Conservation (phyloP, 2,329 filamentous ascomycete genomes). For the Fusarium sp. region DNA sequence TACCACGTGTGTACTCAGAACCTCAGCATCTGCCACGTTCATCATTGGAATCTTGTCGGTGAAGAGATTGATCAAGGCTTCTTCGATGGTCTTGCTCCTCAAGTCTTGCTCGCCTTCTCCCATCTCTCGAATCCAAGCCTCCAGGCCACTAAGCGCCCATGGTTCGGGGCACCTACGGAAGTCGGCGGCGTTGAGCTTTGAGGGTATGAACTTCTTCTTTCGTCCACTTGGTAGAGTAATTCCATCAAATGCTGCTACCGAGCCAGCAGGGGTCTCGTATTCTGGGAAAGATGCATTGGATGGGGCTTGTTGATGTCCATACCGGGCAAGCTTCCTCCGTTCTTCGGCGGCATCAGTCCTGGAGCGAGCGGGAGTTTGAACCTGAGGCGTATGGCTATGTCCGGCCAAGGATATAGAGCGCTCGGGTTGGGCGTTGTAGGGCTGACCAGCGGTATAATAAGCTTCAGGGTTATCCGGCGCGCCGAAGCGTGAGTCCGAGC, state of each 20-base stretch:
- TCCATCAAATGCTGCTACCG: conserved; percentile 77
- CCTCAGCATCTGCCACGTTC: conserved; percentile 97
- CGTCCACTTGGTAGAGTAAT: conserved; percentile 84
- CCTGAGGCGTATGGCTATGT: conserved; percentile 82
- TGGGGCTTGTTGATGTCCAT: conserved; percentile 61
- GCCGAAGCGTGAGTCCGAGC: conserved; percentile 59
- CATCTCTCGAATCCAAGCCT: conserved; percentile 88
- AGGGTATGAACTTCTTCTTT: conserved; percentile 85
- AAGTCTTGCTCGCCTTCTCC: conserved; percentile 92
- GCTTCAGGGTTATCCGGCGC: conserved; percentile 62
- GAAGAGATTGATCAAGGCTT: conserved; percentile 89
- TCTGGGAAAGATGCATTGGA: conserved; percentile 66
- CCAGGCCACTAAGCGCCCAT: conserved; percentile 92
- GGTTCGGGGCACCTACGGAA: conserved; percentile 89
- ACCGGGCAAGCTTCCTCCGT: conserved; percentile 66
- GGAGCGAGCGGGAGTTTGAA: conserved; percentile 86
- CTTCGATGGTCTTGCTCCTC: conserved; percentile 84
- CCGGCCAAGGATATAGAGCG: conserved; percentile 86
- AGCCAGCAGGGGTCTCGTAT: conserved; percentile 67
- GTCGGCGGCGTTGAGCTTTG: conserved; percentile 83
- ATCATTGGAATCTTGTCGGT: conserved; percentile 96
- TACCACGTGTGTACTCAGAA: conserved; percentile 81
- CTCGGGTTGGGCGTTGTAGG: conserved; percentile 63
- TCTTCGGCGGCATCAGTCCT: conserved; percentile 92
- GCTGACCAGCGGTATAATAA: conserved; percentile 57